Conservation (phyloP, 495 filamentous ascomycete genomes). For the Neurospora intermedia region DNA sequence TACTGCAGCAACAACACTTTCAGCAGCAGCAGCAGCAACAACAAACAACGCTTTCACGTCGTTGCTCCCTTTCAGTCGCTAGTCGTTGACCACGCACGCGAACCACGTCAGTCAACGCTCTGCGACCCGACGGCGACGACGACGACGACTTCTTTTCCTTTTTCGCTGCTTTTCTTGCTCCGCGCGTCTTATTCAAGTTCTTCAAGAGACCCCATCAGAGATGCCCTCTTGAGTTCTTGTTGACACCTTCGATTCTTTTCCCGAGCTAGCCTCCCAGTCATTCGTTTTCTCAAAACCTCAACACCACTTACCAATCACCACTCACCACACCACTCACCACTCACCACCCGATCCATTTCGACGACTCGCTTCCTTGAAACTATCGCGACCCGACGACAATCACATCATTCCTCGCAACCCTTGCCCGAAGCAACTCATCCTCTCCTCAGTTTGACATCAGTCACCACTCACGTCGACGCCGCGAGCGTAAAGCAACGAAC, state of each 20-base stretch:
- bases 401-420: not conserved
- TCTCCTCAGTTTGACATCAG: not conserved
- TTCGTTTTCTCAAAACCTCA: slow-evolving; percentile 30
- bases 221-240: slow-evolving; percentile 6
- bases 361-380: slow-evolving; percentile 3
- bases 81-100: not conserved
- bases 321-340: not conserved
- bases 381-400: not conserved
- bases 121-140: not conserved
- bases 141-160: not conserved
- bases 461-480: not conserved
- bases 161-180: not conserved
- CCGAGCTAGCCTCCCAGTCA: slow-evolving; percentile 41
- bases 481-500: not conserved
- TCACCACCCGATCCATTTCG: not conserved
- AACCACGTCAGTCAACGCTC: not conserved
- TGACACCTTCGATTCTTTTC: slow-evolving; percentile 26
- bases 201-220: not conserved
- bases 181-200: not conserved
- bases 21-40: not conserved
- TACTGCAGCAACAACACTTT: not conserved
- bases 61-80: not conserved
- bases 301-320: slow-evolving; percentile 5
- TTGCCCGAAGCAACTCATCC: not conserved
- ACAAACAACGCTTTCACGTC: slow-evolving; percentile 2